Conservation (phyloP, 176 grass and related monocot species). For the Oryza coarctata region DNA sequence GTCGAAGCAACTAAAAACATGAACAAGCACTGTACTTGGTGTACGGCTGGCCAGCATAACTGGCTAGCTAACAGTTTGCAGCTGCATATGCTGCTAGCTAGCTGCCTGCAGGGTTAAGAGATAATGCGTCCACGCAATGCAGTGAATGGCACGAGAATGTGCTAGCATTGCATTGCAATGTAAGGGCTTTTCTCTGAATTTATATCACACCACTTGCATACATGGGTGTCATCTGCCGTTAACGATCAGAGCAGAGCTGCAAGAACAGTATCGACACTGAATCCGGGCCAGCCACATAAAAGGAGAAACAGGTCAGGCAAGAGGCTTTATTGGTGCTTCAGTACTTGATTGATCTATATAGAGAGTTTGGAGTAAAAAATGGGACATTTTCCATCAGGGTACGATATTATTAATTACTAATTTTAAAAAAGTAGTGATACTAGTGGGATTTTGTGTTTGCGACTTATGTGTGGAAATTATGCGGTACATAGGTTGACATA, state of each 20-base stretch:
- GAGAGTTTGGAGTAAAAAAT: neutral
- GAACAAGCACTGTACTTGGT: neutral
- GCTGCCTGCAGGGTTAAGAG: neutral
- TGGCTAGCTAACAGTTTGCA: neutral
- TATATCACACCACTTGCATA: neutral
- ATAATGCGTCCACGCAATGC: neutral
- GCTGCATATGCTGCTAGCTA: no score
- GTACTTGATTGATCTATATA: neutral
- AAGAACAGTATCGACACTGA: slow-evolving; percentile 31
- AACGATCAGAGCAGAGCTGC: neutral
- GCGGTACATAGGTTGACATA: no score
- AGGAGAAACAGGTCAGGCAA: neutral
- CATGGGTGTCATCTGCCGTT: slow-evolving; percentile 15
- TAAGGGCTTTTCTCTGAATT: slow-evolving; percentile 6
- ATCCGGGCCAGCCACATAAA: neutral
- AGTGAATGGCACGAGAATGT: neutral
- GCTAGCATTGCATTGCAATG: neutral
- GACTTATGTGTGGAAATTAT: neutral
- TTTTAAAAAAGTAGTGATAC: neutral
- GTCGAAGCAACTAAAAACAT: neutral
- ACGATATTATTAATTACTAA: neutral
- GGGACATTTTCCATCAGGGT: neutral
- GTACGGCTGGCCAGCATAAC: neutral
- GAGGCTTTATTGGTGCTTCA: neutral
- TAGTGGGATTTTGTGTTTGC: neutral